Conservation (phyloP, 176 grass and related monocot species). For the Oryza nivara region DNA sequence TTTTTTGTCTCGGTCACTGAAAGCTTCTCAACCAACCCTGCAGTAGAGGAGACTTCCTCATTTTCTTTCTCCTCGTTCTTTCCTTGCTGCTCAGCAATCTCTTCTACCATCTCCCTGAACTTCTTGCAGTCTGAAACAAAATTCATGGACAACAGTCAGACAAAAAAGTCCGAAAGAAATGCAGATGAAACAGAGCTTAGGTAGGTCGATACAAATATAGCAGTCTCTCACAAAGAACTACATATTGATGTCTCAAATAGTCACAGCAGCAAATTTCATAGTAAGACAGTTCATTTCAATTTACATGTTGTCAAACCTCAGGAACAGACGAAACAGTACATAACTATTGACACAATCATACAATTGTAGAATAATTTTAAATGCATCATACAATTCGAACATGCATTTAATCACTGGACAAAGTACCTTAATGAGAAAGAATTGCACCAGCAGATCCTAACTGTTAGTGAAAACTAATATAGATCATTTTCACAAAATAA, state of each 20-base stretch:
- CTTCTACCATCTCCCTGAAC: slow-evolving; percentile 65
- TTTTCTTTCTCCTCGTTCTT: slow-evolving; percentile 49
- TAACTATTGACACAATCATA: not conserved
- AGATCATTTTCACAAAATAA: not conserved
- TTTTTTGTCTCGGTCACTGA: slow-evolving; percentile 33
- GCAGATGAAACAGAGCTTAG: not conserved
- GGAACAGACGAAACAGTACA: not conserved
- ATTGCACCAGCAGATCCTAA: not conserved
- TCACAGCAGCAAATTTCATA: not conserved
- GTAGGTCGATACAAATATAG: not conserved
- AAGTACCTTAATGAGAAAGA: not conserved
- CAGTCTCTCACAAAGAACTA: not conserved
- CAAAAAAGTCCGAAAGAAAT: not conserved
- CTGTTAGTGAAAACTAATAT: not conserved
- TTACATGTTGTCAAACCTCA: not conserved
- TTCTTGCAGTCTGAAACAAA: slow-evolving; percentile 67
- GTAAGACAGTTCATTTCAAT: not conserved
- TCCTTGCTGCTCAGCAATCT: slow-evolving; percentile 53
- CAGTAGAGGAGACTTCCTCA: slow-evolving; percentile 47
- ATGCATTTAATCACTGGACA: not conserved
- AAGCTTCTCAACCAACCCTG: slow-evolving; percentile 57
- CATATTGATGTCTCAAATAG: not conserved
- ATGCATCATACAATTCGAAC: not conserved
- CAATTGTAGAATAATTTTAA: slow-evolving; percentile 1
- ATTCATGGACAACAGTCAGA: not conserved